phyloP scores from a whole-genome alignment of 2,329 filamentous ascomycete genomes.

The Dactylellina leptospora region DNA sequence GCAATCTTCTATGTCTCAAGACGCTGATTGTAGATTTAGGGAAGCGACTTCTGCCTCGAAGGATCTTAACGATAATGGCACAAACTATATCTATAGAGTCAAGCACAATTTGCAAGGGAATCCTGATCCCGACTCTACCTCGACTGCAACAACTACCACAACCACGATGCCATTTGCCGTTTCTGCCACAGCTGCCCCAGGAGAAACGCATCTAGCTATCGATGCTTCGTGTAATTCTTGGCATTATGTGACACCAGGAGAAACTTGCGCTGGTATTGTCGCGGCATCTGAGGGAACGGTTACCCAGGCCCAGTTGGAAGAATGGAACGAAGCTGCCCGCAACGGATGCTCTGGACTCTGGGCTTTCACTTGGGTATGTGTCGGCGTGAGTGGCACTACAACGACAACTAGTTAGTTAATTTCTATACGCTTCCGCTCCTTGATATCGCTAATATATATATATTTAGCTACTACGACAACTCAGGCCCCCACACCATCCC shows the following conservation, averaged over 20 bases:
- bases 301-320: slow-evolving; percentile 9
- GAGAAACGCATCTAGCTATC: slow-evolving; percentile 32
- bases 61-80: slow-evolving; percentile 26
- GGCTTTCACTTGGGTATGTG: slow-evolving; percentile 19
- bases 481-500: slow-evolving; percentile 2
- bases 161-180: slow-evolving; percentile 22
- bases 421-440: background rate
- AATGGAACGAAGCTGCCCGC: slow-evolving; percentile 30
- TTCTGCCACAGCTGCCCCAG: slow-evolving; percentile 11
- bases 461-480: background rate
- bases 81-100: slow-evolving; percentile 23
- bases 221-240: slow-evolving; percentile 22
- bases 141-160: slow-evolving; percentile 13
- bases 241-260: slow-evolving; percentile 13
- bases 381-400: too few species aligned
- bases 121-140: slow-evolving; percentile 13
- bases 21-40: slow-evolving; percentile 10
- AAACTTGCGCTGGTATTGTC: slow-evolving; percentile 20
- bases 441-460: background rate
- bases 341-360: slow-evolving; percentile 14
- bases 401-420: too few species aligned
- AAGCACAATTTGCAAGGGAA: slow-evolving; percentile 36
- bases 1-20: background rate
- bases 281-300: slow-evolving; percentile 16
- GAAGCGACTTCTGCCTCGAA: slow-evolving; percentile 36